phyloP scores from a whole-genome alignment of 495 filamentous ascomycete species.

The Penicillium lividum region DNA sequence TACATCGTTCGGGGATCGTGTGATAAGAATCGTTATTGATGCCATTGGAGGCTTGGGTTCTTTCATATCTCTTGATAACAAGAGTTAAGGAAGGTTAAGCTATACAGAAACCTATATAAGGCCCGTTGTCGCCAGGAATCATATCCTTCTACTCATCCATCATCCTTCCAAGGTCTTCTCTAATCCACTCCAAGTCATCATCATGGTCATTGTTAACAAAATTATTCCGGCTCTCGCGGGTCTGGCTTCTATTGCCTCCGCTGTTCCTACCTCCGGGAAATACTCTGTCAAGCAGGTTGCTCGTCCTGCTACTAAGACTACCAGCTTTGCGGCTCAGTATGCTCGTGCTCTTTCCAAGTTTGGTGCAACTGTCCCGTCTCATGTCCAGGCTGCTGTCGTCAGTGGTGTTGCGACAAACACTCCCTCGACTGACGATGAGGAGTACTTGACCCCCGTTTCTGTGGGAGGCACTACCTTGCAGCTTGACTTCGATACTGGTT shows the following conservation, averaged over 20 bases:
- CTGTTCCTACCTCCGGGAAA: constrained; percentile 28
- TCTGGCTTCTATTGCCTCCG: constrained; percentile 30
- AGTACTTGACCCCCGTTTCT: constrained; percentile 65
- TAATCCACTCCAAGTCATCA: constrained; percentile 8
- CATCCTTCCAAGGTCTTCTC: neutral
- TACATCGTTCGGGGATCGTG: neutral
- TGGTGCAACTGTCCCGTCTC: constrained; percentile 35
- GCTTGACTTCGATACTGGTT: constrained; percentile 73
- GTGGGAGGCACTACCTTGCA: constrained; percentile 62
- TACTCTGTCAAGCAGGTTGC: constrained; percentile 44
- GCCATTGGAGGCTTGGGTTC: neutral
- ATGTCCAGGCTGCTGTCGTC: constrained; percentile 33
- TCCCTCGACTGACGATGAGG: constrained; percentile 56
- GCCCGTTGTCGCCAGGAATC: neutral
- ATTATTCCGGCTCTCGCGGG: constrained; percentile 27
- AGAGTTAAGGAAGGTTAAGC: neutral
- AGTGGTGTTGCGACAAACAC: constrained; percentile 48
- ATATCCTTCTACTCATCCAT: neutral
- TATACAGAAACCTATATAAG: constrained; percentile 19
- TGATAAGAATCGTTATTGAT: neutral
- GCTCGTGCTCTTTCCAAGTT: constrained; percentile 45
- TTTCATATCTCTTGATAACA: neutral
- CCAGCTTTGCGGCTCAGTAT: constrained; percentile 41
- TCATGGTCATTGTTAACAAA: constrained; percentile 41
- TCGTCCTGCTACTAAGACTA: constrained; percentile 25